Base-by-base conservation (phyloP, 75 land plant species). In the Larix kaempferi region DNA sequence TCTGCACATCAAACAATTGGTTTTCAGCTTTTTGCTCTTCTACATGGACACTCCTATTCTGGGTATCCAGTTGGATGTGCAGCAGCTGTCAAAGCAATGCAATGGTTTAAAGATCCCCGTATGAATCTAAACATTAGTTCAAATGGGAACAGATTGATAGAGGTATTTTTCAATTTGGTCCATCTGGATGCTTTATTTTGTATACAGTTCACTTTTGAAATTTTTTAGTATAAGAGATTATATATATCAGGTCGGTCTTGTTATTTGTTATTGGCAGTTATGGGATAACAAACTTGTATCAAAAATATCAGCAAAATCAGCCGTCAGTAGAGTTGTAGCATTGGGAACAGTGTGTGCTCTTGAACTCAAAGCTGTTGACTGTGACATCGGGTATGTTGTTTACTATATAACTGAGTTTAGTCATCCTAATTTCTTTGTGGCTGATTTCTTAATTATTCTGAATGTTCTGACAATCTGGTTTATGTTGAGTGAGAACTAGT, bases 41-140 rank as follows among this genome's bases (percentile, higher is more conserved):
- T 96, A 58, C 99, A 96, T 88, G 99, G 99, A 37, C 99, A 96
- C 64, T 96, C 99, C 11, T 96, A 96, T 77, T 80, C 98, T 60
- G 99, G 89, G 57, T 98, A 96, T 89, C 93, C 99, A 11, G 77
- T 94, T 82, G 99, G 99, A 23, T 96, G 99, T 71, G 74, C 93
- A 23, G 89, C 95, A 44, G 99, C 99, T 71, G 86, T 81, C 7
- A 88, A 86, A 78, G 80, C 98, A 22, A 86, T 96, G 0, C 87
- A 90, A 82, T 86, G 97, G 95, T 94, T 96, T 57, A 94, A 86
- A 78, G 88, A 96, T 83, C 90, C 90, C 23, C 22, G 39, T 25
- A 89, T 81, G 77, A 96, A 96, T 78, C 56, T 54, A 37, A 96
- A 96, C 66, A 69, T 96, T 25, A 74, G 67, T 22, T 22, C 82